Base-by-base conservation (phyloP, 2,329 filamentous ascomycete species). In the Penicillium sp. region DNA sequence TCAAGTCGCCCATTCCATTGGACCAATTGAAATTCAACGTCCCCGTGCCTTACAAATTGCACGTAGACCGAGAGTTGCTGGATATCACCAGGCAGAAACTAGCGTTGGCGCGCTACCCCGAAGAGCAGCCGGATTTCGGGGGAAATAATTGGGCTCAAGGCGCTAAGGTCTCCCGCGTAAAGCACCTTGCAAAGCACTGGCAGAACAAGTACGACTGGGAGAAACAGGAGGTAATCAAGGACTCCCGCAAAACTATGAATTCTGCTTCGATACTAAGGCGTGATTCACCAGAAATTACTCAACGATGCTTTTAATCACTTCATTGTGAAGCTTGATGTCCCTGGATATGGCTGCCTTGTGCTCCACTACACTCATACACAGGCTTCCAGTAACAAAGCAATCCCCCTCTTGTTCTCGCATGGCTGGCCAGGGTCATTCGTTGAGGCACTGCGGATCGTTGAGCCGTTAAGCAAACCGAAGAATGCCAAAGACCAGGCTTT, bases 401-500 rank as follows among this genome's bases (percentile, higher is more conserved):
- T 69, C 9, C 70, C 70, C 1, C 62, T 73, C 13, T 61, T 69
- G 2, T 70, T 70, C 51, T 61, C 61, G 15, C 70, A 73, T 48
- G 69, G 69, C 41, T 72, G 69, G 70, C 70, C 70, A 3, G 69
- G 70, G 9, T 66, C 59, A 7, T 70, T 73, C 44, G 51, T 69
- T 9, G 71, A 73, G 49, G 68, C 27, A 17, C 30, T 33, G 4
- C 30, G 30, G 15, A 33, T 33, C n/a, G 30, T 33, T 17, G 30
- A 33, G 13, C 30, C 30, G 17, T 33, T 33, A n/a, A 33, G 30
- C 30, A 33, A 33, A 4, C 30, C 30, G 12, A 33, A 33, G 12
- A 33, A 17, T 17, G n/a, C 13, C 4, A n/a, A 15, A 33, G 30
- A 33, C 30, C 30, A 15, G 30, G 30, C 30, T 17, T 36, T 68